These are phyloP conservation scores for Talaromyces sp. DNA, from an alignment of 2,329 filamentous ascomycete species.

Conservation along the genomic window DNA sequence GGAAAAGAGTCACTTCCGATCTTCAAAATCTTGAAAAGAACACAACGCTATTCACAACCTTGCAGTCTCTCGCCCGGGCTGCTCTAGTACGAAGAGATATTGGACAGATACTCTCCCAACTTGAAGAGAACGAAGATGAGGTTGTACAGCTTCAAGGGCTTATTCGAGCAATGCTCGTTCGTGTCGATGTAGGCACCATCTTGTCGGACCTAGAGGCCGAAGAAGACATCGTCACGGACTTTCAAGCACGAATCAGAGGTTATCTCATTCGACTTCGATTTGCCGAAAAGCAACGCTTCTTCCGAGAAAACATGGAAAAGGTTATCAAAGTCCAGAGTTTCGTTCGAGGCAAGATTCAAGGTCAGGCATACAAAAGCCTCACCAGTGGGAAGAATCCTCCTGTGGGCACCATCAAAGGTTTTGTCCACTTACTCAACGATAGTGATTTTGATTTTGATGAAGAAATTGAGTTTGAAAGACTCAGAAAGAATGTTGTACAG, in stretches of 20 bases:
- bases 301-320: slow-evolving; percentile 96
- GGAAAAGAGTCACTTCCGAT: slow-evolving; percentile 32
- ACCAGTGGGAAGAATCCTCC: slow-evolving; percentile 96
- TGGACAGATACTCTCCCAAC: slow-evolving; percentile 60
- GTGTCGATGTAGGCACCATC: slow-evolving; percentile 68
- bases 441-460: slow-evolving; percentile 99
- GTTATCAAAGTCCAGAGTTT: slow-evolving; percentile 99
- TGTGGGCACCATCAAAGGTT: slow-evolving; percentile 94
- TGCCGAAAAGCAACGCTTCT: slow-evolving; percentile 80
- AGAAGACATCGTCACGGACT: slow-evolving; percentile 69
- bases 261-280: slow-evolving; percentile 72
- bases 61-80: slow-evolving; percentile 43
- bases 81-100: slow-evolving; percentile 40
- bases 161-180: slow-evolving; percentile 72
- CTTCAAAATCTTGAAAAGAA: slow-evolving; percentile 32
- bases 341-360: slow-evolving; percentile 88
- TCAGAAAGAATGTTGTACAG: slow-evolving; percentile 94
- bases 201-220: slow-evolving; percentile 77
- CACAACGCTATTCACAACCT: slow-evolving; percentile 29
- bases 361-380: slow-evolving; percentile 95
- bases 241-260: slow-evolving; percentile 73
- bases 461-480: slow-evolving; percentile 91
- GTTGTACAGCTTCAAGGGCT: slow-evolving; percentile 71
- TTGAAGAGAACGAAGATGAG: slow-evolving; percentile 65
- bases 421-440: slow-evolving; percentile 95